These are phyloP conservation scores for Eucalyptus pauciflora DNA, from an alignment of 345 rosid genomes.

Conservation along the genomic window DNA sequence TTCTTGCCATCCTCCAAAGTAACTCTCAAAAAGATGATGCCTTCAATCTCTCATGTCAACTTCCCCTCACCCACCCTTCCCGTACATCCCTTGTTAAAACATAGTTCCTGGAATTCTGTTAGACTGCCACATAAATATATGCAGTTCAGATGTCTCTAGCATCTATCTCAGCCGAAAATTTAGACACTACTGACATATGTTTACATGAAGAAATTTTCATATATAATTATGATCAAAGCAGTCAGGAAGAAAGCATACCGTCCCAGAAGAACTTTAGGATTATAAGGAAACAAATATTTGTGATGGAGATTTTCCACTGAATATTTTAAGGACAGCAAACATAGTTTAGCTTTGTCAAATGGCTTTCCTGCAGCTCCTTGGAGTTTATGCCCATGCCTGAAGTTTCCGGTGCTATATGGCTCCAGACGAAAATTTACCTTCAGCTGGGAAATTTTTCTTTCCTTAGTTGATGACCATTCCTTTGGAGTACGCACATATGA, in stretches of 20 bases:
- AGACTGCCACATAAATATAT: background rate
- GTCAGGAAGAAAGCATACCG: constrained; percentile 27
- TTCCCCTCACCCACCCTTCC: background rate
- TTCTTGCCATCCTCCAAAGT: background rate
- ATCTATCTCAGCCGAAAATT: background rate
- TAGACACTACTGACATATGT: background rate
- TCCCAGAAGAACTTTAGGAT: constrained; percentile 66
- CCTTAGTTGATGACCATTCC: constrained; percentile 27
- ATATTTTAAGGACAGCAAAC: constrained; percentile 65
- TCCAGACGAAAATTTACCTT: background rate
- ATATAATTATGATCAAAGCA: background rate
- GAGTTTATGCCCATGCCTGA: background rate
- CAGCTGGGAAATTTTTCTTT: constrained; percentile 17
- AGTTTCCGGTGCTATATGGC: background rate
- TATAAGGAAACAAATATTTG: constrained; percentile 69
- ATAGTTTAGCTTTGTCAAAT: constrained; percentile 42
- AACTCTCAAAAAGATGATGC: background rate
- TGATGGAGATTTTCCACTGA: constrained; percentile 52
- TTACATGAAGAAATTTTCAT: background rate
- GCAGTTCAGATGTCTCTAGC: background rate
- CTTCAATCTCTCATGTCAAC: background rate
- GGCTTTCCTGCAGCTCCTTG: constrained; percentile 4
- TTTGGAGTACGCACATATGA: constrained; percentile 6
- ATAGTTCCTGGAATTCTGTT: constrained; percentile 1
- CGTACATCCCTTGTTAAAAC: background rate